These are phyloP conservation scores for carrot (Daucus carota) DNA, from an alignment of 129 eudicot genomes.

Conservation along the genomic window DH1_v3.0 NC_030389.2:3615501-3616000, in stretches of 20 bases:
- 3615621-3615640: no score
- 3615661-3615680: no score
- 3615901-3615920: not conserved
- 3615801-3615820: not conserved
- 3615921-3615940: not conserved
- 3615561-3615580: no score
- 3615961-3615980: not conserved
- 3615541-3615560: no score
- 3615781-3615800: slow-evolving; percentile 3
- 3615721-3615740: slow-evolving; percentile 16
- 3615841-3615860: not conserved
- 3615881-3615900: not conserved
- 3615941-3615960: not conserved
- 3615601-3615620: no score
- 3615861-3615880: not conserved
- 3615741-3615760: slow-evolving; percentile 30
- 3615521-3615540: no score
- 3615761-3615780: slow-evolving; percentile 15
- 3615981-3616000: not conserved
- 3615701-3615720: slow-evolving; percentile 8
- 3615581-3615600: no score
- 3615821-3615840: not conserved
- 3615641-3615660: no score
- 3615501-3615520: no score
- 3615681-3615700: not conserved